Evolutionary conservation across 2,329 filamentous ascomycete species (phyloP).

Genomic region (Calcarisporium arbuscula): DNA sequence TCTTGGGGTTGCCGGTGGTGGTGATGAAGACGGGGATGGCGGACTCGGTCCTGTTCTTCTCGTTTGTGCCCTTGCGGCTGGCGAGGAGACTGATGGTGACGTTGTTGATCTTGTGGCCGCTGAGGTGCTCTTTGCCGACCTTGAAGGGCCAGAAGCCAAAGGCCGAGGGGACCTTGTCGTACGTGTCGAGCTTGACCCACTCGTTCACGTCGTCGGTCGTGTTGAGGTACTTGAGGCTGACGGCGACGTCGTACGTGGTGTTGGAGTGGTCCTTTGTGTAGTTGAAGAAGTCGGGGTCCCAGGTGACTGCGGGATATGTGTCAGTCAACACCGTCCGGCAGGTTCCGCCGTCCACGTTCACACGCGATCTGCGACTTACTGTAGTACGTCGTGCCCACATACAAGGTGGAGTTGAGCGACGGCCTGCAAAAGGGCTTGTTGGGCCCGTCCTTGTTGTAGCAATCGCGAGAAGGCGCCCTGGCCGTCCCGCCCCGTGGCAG

Average conservation of each 20-base stretch:
- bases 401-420: constrained; percentile 33
- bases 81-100: constrained; percentile 41
- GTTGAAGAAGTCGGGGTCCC: constrained; percentile 48
- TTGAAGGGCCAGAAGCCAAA: constrained; percentile 44
- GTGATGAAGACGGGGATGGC: constrained; percentile 32
- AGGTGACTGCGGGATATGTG: constrained; percentile 39
- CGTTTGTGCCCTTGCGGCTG: constrained; percentile 24
- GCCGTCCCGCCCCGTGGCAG: constrained; percentile 32
- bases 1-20: constrained; percentile 28
- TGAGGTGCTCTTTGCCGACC: constrained; percentile 31
- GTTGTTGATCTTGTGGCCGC: constrained; percentile 34
- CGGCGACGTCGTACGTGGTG: constrained; percentile 21
- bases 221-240: constrained; percentile 37
- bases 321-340: too few species aligned
- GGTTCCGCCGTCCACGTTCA: too few species aligned
- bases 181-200: constrained; percentile 29
- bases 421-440: constrained; percentile 49
- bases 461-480: constrained; percentile 44
- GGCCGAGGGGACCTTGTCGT: constrained; percentile 26
- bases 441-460: constrained; percentile 40
- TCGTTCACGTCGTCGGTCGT: constrained; percentile 28
- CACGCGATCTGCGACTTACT: constrained; percentile 25
- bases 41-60: constrained; percentile 33
- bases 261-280: constrained; percentile 29
- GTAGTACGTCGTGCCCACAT: constrained; percentile 43